Conservation (phyloP, 768 basidiomycete species). For the Omphalotus guepiniiformis region DNA sequence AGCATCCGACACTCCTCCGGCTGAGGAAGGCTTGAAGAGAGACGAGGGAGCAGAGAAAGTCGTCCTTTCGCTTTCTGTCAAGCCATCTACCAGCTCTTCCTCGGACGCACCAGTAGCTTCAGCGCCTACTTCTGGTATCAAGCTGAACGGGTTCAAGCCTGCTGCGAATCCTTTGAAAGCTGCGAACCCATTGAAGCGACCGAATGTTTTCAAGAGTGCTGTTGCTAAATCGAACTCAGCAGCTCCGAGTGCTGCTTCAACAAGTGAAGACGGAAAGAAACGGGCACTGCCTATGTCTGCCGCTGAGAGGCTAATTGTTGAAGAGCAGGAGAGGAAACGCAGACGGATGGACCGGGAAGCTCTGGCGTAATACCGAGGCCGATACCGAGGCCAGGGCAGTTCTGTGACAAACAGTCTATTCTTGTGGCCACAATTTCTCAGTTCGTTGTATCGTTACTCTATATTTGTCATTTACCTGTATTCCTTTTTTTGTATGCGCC, state of each 20-base stretch:
- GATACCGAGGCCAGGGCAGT: no score
- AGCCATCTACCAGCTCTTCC: slow-evolving; percentile 28
- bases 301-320: slow-evolving; percentile 80
- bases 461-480: no score
- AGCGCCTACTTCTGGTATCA: slow-evolving; percentile 35
- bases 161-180: slow-evolving; percentile 57
- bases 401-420: no score
- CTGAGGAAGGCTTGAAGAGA: slow-evolving; percentile 62
- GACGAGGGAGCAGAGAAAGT: slow-evolving; percentile 72
- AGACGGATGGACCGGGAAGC: slow-evolving; percentile 61
- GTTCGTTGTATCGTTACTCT: no score
- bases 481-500: no score
- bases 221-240: slow-evolving; percentile 28
- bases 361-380: no score
- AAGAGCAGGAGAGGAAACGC: slow-evolving; percentile 89
- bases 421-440: no score
- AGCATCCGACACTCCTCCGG: slow-evolving; percentile 32
- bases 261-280: slow-evolving; percentile 55
- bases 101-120: slow-evolving; percentile 18
- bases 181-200: slow-evolving; percentile 61
- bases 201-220: slow-evolving; percentile 68
- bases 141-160: slow-evolving; percentile 60
- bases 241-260: slow-evolving; percentile 26
- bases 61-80: slow-evolving; percentile 59
- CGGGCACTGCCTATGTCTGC: slow-evolving; percentile 65